Conservation (phyloP, 179 eudicot species). For the Vitellaria paradoxa region DNA sequence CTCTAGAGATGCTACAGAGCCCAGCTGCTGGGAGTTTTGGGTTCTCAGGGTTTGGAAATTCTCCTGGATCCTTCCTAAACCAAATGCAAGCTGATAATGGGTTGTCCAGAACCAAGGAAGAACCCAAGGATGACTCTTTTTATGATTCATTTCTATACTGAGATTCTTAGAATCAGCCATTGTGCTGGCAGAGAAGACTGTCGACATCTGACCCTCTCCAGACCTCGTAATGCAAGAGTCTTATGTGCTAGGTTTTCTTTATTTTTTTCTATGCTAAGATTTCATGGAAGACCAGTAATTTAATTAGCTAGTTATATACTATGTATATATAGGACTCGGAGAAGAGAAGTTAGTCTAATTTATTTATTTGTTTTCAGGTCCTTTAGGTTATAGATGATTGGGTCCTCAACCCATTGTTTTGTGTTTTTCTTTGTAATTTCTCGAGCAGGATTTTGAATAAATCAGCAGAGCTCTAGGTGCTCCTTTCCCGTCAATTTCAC, state of each 20-base stretch:
- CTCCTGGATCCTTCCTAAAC: slow-evolving; percentile 18
- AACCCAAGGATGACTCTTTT: slow-evolving; percentile 59
- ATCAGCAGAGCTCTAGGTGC: background rate
- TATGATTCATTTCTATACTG: slow-evolving; percentile 44
- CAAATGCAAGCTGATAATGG: slow-evolving; percentile 16
- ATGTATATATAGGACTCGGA: background rate
- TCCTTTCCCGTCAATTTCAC: background rate
- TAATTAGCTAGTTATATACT: background rate
- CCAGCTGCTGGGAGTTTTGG: slow-evolving; percentile 26
- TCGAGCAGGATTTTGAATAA: background rate
- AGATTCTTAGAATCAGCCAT: background rate
- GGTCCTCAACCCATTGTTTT: background rate
- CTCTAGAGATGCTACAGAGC: slow-evolving; percentile 59
- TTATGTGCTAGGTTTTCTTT: no score
- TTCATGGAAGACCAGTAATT: no score
- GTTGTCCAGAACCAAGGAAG: slow-evolving; percentile 47
- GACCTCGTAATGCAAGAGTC: no score
- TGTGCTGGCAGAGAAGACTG: no score
- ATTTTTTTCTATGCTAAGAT: no score
- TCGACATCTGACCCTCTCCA: no score
- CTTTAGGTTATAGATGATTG: background rate
- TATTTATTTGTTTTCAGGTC: slow-evolving; percentile 8
- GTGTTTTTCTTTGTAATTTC: background rate
- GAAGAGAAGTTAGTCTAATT: slow-evolving; percentile 2
- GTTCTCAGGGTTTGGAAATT: slow-evolving; percentile 45